Conservation (phyloP, 2,329 filamentous ascomycete genomes). For the Elsinoe perseae region DNA sequence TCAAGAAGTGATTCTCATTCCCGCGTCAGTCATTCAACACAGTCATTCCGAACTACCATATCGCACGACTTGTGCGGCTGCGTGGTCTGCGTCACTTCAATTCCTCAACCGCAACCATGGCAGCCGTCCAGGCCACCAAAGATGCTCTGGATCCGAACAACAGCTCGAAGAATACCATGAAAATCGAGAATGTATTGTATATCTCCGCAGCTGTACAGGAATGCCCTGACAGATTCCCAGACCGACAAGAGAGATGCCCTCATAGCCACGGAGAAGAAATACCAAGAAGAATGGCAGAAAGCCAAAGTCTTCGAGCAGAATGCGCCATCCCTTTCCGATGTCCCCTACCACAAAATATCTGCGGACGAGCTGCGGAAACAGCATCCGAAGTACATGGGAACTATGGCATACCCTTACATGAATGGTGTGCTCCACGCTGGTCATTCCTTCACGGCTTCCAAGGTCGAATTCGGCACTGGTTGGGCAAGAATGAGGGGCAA, state of each 20-base stretch:
- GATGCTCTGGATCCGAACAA: slow-evolving; percentile 49
- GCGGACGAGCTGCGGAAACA: slow-evolving; percentile 69
- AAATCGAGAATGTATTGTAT: slow-evolving; percentile 52
- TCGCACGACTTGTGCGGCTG: slow-evolving; percentile 25
- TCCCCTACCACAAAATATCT: slow-evolving; percentile 65
- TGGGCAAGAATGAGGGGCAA: slow-evolving; percentile 88
- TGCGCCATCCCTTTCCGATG: slow-evolving; percentile 70
- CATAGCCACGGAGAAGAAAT: slow-evolving; percentile 80
- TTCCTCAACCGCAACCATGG: slow-evolving; percentile 30
- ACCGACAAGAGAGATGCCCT: slow-evolving; percentile 83
- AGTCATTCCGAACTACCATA: slow-evolving; percentile 12
- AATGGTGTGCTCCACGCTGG: slow-evolving; percentile 79
- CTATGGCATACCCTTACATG: slow-evolving; percentile 72
- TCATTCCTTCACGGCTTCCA: slow-evolving; percentile 84
- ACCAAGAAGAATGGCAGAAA: slow-evolving; percentile 77
- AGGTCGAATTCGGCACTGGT: slow-evolving; percentile 85
- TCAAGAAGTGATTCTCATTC: not conserved
- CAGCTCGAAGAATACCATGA: slow-evolving; percentile 53
- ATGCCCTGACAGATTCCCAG: slow-evolving; percentile 34
- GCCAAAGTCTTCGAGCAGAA: slow-evolving; percentile 74
- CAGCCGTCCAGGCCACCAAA: slow-evolving; percentile 45
- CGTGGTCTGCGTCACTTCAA: slow-evolving; percentile 25
- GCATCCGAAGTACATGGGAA: slow-evolving; percentile 85
- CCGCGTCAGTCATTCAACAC: not conserved
- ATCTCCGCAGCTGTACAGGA: slow-evolving; percentile 26